Base-by-base conservation (phyloP, 768 basidiomycete genomes). In the Russula olivacea region DNA sequence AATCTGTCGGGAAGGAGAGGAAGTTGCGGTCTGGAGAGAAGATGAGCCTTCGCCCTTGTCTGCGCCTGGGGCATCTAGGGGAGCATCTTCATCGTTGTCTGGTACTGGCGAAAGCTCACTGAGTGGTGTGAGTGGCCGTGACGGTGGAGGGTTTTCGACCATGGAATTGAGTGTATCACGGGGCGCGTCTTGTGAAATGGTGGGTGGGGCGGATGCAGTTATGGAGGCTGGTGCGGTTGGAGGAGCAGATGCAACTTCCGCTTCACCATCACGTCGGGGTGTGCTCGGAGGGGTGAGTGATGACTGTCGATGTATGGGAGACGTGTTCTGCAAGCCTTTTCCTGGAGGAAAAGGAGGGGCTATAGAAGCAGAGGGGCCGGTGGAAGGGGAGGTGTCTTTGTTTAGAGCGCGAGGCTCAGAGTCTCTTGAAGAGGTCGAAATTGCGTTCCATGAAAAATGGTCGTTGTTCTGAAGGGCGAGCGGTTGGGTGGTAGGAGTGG, bases 31-130 rank as follows among this genome's bases (percentile, higher is more conserved):
- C 38, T 59, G 64, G 32, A 49, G 61, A 30, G 66, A 61, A 40
- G 61, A 59, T 17, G 61, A 41, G 23, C 61, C 68, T 56, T 65
- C 65, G 57, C 69, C 65, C 41, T 63, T 67, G 41, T 66, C 55
- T n/a, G 68, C 65, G 14, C 65, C 64, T 38, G 75, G 73, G 56
- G 77, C 74, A 57, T 74, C 73, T 23, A 76, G 72, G 55, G 78
- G 73, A 54, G 74, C 72, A 3, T 78, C 76, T 17, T 83, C 83
- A 52, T 84, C 83, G 25, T 77, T 76, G 68, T 84, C 83, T 45
- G 85, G 83, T 0, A 85, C 80, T 1, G 87, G 84, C 9, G 88
- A 88, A 28, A 89, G 82, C 65, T 89, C 88, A 67, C 86, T 89
- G 70, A 91, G 82, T 3, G 89, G 89, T 0, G 88, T 89, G 23